A percentile compares a stretch with the other conserved stretches of the same genome.
phyloP scores from a whole-genome alignment of 345 rosid species.

The Erucastrum elatum region DNA sequence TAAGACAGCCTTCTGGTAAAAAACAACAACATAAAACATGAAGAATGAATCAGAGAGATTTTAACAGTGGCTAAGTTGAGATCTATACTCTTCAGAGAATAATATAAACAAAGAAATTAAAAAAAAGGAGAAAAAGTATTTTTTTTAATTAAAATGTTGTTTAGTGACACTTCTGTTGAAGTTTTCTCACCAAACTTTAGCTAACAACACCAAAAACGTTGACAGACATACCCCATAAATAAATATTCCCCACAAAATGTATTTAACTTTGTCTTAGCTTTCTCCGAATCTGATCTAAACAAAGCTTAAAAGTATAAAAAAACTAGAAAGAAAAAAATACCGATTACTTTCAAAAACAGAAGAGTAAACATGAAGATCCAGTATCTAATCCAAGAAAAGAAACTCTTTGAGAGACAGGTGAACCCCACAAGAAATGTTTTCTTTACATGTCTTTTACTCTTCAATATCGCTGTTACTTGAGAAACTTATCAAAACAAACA shows the following conservation, averaged over 20 bases:
- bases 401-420: constrained; percentile 21
- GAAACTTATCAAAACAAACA: constrained; percentile 31
- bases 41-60: constrained; percentile 25
- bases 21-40: background rate
- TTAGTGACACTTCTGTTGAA: too few relatives aligned
- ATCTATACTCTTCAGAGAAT: constrained; percentile 28
- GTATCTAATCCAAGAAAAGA: background rate
- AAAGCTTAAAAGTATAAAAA: constrained; percentile 18
- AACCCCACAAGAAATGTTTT: constrained; percentile 33
- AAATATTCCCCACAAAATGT: too few relatives aligned
- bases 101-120: constrained; percentile 1
- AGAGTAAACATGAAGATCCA: constrained; percentile 39
- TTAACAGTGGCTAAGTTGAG: constrained; percentile 19
- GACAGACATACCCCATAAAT: too few relatives aligned
- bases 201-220: too few relatives aligned
- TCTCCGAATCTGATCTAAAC: constrained; percentile 31
- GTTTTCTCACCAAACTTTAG: too few relatives aligned
- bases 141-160: background rate
- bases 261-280: background rate
- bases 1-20: constrained; percentile 8
- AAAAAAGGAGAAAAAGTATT: background rate
- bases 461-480: constrained; percentile 34
- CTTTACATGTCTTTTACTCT: constrained; percentile 8
- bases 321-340: background rate
- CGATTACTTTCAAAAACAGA: constrained; percentile 2